Conservation (phyloP, 164 flowering plant species). For the Annona cherimola region DNA sequence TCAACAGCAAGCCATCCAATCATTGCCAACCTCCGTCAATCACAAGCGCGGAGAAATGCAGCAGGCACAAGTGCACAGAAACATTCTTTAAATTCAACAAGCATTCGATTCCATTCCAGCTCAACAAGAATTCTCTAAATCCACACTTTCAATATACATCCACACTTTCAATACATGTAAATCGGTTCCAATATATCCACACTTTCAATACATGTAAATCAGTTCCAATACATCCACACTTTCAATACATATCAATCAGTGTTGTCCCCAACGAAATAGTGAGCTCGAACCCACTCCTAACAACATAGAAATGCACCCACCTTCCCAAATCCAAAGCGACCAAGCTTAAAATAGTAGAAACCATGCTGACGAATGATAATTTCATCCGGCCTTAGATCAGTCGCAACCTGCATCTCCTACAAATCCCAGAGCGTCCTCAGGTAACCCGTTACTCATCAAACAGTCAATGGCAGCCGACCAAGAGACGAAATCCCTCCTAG, state of each 20-base stretch:
- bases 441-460: constrained; percentile 28
- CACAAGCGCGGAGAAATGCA: too few species aligned
- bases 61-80: too few species aligned
- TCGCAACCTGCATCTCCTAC: constrained; percentile 35
- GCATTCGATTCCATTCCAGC: too few species aligned
- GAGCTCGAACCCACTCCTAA: constrained; percentile 18
- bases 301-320: constrained; percentile 31
- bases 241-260: constrained; percentile 37
- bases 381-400: constrained; percentile 29
- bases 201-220: too few species aligned
- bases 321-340: constrained; percentile 39
- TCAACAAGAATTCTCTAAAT: too few species aligned
- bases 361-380: constrained; percentile 32
- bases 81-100: too few species aligned
- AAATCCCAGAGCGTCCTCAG: constrained; percentile 30
- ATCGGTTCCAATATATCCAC: too few species aligned
- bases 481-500: constrained; percentile 27
- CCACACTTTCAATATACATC: too few species aligned
- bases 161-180: too few species aligned
- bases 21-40: too few species aligned
- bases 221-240: constrained; percentile 38
- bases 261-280: constrained; percentile 33
- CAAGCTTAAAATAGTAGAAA: constrained; percentile 30
- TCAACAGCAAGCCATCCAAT: too few species aligned
- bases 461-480: constrained; percentile 38